Evolutionary conservation across 306 rosid species (phyloP).

Genomic region (Cicer yamashitae): DNA sequence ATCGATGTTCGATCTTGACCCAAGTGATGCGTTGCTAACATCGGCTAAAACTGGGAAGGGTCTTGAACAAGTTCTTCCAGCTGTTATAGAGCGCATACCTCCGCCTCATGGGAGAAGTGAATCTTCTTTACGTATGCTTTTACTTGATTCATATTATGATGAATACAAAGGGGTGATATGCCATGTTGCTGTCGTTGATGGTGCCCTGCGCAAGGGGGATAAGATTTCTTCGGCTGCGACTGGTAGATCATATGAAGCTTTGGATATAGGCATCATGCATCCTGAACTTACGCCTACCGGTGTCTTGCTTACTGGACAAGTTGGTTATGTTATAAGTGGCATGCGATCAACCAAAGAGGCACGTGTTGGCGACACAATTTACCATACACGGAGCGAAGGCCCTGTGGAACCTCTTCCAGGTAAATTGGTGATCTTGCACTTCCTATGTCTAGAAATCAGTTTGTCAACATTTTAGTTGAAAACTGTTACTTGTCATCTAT

Average conservation of each 20-base stretch:
- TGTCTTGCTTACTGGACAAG: conserved; percentile 86
- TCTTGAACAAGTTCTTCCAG: conserved; percentile 91
- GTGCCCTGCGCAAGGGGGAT: conserved; percentile 81
- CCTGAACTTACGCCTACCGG: conserved; percentile 94
- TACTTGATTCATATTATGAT: conserved; percentile 90
- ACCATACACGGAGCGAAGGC: conserved; percentile 56
- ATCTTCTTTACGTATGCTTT: conserved; percentile 85
- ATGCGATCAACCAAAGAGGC: conserved; percentile 99
- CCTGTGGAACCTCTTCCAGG: conserved; percentile 78
- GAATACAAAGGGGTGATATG: conserved; percentile 94
- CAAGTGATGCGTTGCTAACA: conserved; percentile 78
- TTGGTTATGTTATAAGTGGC: conserved; percentile 94
- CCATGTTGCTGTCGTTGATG: conserved; percentile 92
- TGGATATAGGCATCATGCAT: conserved; percentile 94
- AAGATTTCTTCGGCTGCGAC: conserved; percentile 81
- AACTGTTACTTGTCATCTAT: background rate
- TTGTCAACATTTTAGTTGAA: conserved; percentile 17
- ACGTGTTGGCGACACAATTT: conserved; percentile 89
- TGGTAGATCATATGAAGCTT: conserved; percentile 73
- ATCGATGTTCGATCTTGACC: conserved; percentile 89
- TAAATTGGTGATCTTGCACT: conserved; percentile 40
- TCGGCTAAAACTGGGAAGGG: conserved; percentile 96
- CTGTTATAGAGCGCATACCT: conserved; percentile 79
- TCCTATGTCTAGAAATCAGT: conserved; percentile 8
- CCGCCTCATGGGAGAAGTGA: conserved; percentile 76